Percentiles rank a stretch among this genome's conserved stretches.
These are phyloP conservation scores for Excoecaria agallocha DNA, from an alignment of 345 rosid genomes.

Conservation along the genomic window DNA sequence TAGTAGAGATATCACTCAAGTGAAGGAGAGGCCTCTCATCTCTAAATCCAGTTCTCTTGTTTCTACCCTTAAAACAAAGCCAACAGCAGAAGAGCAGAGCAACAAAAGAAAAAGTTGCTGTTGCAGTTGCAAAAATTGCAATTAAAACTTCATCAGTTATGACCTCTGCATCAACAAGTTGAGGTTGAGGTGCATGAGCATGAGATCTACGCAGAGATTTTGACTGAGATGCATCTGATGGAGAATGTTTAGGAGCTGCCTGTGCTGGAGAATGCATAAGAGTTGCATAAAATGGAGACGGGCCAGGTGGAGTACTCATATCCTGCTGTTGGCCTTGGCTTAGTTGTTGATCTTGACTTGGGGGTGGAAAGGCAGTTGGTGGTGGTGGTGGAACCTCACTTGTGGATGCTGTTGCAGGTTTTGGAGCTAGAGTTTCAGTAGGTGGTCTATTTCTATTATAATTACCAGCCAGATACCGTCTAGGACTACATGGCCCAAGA, in stretches of 20 bases:
- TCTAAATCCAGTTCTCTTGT: slow-evolving; percentile 6
- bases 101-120: slow-evolving; percentile 21
- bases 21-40: slow-evolving; percentile 28
- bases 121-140: slow-evolving; percentile 22
- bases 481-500: slow-evolving; percentile 18
- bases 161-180: too few species aligned
- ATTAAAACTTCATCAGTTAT: not conserved
- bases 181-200: not conserved
- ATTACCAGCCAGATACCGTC: slow-evolving; percentile 31
- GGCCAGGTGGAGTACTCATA: not conserved
- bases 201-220: not conserved
- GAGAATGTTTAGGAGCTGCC: slow-evolving; percentile 21
- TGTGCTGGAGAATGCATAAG: not conserved
- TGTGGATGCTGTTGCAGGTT: slow-evolving; percentile 15
- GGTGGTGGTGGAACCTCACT: slow-evolving; percentile 19
- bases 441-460: slow-evolving; percentile 16
- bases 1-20: slow-evolving; percentile 17
- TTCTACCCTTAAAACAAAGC: slow-evolving; percentile 5
- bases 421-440: slow-evolving; percentile 16
- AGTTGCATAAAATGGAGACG: slow-evolving; percentile 8
- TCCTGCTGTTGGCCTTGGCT: slow-evolving; percentile 1
- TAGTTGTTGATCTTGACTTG: not conserved
- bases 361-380: slow-evolving; percentile 19
- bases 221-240: slow-evolving; percentile 11
- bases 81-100: slow-evolving; percentile 26